Evolutionary conservation across 371 early-diverging fungal species (phyloP).

Genomic region (Zopfochytrium polystomum): DNA sequence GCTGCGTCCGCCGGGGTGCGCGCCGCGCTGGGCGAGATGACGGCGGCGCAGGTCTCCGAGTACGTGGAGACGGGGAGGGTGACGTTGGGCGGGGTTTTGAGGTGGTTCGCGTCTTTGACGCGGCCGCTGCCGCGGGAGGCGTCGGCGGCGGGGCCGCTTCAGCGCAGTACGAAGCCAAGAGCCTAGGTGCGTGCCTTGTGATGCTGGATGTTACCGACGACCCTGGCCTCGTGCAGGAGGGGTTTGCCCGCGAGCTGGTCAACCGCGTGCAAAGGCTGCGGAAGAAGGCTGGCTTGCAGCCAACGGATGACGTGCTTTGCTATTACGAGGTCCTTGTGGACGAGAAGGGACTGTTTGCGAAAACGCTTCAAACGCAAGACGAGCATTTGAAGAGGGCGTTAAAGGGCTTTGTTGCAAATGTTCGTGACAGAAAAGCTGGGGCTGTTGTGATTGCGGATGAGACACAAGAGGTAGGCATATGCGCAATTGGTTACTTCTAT

Average conservation of each 20-base stretch:
- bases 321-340: conserved; percentile 75
- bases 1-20: conserved; percentile 85
- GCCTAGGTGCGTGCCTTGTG: conserved; percentile 71
- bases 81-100: conserved; percentile 76
- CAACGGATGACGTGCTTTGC: conserved; percentile 85
- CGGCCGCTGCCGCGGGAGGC: too few species aligned
- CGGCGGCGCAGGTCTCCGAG: conserved; percentile 75
- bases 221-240: conserved; percentile 85
- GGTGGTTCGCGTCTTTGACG: conserved; percentile 33
- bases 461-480: conserved; percentile 64
- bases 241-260: conserved; percentile 94
- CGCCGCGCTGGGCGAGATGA: conserved; percentile 77
- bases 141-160: neutral
- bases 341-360: conserved; percentile 60
- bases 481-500: too few species aligned
- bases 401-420: conserved; percentile 48
- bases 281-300: too few species aligned
- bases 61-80: conserved; percentile 69
- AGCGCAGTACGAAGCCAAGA: conserved; percentile 23
- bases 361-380: conserved; percentile 64
- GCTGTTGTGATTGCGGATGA: conserved; percentile 63
- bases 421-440: conserved; percentile 30
- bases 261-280: too few species aligned
- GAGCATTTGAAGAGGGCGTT: conserved; percentile 70
- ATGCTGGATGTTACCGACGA: conserved; percentile 84